Evolutionary conservation across 164 flowering plant genomes (phyloP).

Genomic region (Tetrastigma voinierianum): DNA sequence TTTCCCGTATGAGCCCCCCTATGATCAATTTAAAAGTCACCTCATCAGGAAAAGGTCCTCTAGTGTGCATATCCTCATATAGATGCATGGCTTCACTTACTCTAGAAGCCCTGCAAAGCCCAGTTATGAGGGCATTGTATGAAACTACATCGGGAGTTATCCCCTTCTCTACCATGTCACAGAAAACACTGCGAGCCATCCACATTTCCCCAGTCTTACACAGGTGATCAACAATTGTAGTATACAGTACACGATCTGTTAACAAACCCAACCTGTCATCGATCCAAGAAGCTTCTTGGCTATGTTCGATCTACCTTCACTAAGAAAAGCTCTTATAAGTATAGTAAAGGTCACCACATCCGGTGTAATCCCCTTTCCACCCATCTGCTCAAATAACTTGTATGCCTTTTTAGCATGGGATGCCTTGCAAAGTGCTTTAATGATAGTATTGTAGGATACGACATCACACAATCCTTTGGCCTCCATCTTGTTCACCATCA

Average conservation of each 20-base stretch:
- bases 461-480: slow-evolving; percentile 58
- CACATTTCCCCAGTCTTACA: slow-evolving; percentile 65
- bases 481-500: slow-evolving; percentile 70
- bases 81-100: slow-evolving; percentile 64
- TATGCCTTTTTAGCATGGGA: slow-evolving; percentile 44
- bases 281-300: slow-evolving; percentile 67
- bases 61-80: slow-evolving; percentile 59
- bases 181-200: slow-evolving; percentile 55
- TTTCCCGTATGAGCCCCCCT: slow-evolving; percentile 66
- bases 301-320: slow-evolving; percentile 53
- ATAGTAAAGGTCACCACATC: slow-evolving; percentile 80
- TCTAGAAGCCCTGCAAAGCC: slow-evolving; percentile 66
- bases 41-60: slow-evolving; percentile 70
- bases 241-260: slow-evolving; percentile 66
- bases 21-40: slow-evolving; percentile 79
- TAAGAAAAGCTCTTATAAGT: slow-evolving; percentile 69
- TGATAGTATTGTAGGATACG: slow-evolving; percentile 83
- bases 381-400: slow-evolving; percentile 71
- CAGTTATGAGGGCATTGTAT: slow-evolving; percentile 81
- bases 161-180: slow-evolving; percentile 61
- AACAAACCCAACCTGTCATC: slow-evolving; percentile 55
- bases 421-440: slow-evolving; percentile 56
- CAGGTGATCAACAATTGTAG: slow-evolving; percentile 67
- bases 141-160: slow-evolving; percentile 70
- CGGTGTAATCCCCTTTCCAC: slow-evolving; percentile 52